Evolutionary conservation across 805 yeast genomes (phyloP), one percentile per base, ranked within the genome.

Genomic region (Helenozyma baotianmanensis): DNA sequence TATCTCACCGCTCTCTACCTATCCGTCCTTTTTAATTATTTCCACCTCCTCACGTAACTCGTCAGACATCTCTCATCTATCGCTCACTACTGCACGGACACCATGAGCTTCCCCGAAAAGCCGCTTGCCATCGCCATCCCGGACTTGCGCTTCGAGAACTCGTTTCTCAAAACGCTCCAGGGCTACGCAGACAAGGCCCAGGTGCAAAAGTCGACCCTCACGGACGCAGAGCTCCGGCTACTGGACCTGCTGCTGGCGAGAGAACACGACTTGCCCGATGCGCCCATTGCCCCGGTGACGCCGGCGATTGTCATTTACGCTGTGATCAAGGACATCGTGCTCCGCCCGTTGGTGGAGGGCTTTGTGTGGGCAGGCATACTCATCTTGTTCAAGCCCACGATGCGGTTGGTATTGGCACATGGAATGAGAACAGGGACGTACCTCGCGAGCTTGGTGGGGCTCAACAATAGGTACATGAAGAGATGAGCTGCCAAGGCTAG

Each of bases 141-240:
- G 1, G 90, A 82, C 45, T 56, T 82, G 15, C 62, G 90, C 27
- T 81, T 80, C 46, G 85, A 80, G 47, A 71, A 78, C 35, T 62
- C 82, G 2, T 82, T 82, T 51, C 53, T 64, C 41, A 53, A 47
- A 32, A 53, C 50, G 16, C 51, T 66, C 19, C 38, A 50, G 23
- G 36, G 38, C 9, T 62, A 64, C 35, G 66, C 68, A 13, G 53
- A 47, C 14, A 40, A 31, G 28, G 32, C 25, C 19, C 39, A 24
- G 4, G 41, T 40, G 9, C 29, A 43, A 11, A 23, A 21, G 4
- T 12, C 17, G 3, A 25, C 30, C 8, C 28, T 56, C 11, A 39
- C 52, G 1, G 50, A 51, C 19, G 26, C 36, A 6, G 54, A 56
- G 28, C 43, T 54, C 27, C 25, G 33, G 18, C 18, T 37, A 21